Conservation (phyloP, 2,329 filamentous ascomycete species). For the Spiromastix sp. region DNA sequence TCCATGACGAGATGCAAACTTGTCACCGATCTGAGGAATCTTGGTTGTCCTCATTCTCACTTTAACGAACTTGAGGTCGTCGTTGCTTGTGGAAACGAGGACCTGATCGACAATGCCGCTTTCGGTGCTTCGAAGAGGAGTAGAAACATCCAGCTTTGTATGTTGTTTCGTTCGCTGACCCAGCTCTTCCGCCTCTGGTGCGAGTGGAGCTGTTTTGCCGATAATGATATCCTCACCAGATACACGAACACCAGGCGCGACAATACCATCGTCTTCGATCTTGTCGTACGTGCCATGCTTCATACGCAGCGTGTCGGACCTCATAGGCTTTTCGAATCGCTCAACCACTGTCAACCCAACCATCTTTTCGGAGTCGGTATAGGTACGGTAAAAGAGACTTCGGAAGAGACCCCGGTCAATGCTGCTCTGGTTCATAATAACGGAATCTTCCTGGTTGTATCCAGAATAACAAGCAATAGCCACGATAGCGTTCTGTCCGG, state of each 20-base stretch:
- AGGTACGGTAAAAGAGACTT: conserved; percentile 94
- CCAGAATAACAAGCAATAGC: conserved; percentile 96
- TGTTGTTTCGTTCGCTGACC: conserved; percentile 85
- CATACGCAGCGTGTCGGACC: conserved; percentile 76
- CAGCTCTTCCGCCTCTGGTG: conserved; percentile 83
- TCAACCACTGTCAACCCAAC: conserved; percentile 90
- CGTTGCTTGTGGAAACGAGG: conserved; percentile 84
- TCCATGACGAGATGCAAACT: conserved; percentile 97
- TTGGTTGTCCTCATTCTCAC: conserved; percentile 96
- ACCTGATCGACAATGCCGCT: conserved; percentile 95
- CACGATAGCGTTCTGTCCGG: conserved; percentile 96
- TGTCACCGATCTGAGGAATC: conserved; percentile 96
- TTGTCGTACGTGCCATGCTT: conserved; percentile 97
- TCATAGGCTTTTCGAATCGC: conserved; percentile 88
- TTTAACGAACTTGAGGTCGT: conserved; percentile 93
- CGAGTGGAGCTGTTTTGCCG: conserved; percentile 92
- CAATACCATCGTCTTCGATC: conserved; percentile 90
- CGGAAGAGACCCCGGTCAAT: conserved; percentile 96
- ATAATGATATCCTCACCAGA: conserved; percentile 99
- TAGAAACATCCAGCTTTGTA: conserved; percentile 90
- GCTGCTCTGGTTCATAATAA: conserved; percentile 99
- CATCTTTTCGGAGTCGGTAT: conserved; percentile 93
- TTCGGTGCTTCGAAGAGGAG: conserved; percentile 86
- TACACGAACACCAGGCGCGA: conserved; percentile 86
- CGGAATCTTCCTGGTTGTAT: conserved; percentile 99